phyloP scores from a whole-genome alignment of 2,329 filamentous ascomycete genomes.

The Akanthomyces dipterigenus region DNA sequence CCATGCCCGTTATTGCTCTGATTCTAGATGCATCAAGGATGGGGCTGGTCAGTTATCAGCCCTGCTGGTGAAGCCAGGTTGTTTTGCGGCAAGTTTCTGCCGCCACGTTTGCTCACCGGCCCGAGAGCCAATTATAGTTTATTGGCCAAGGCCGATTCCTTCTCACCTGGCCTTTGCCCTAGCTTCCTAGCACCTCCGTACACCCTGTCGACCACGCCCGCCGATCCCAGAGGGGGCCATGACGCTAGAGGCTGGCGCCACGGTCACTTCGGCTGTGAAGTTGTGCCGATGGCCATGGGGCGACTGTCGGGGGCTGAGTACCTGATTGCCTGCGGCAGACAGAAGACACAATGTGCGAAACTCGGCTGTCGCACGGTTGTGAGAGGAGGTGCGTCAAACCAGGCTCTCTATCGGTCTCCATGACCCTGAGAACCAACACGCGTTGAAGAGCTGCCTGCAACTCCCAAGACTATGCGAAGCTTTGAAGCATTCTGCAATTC shows the following conservation, averaged over 20 bases:
- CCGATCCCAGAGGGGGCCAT: not conserved
- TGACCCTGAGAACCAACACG: not conserved
- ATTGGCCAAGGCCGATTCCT: not conserved
- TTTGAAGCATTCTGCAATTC: too few species aligned
- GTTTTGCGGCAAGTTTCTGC: not conserved
- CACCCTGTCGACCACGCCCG: not conserved
- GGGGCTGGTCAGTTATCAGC: not conserved
- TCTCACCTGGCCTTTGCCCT: not conserved
- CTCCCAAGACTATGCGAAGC: too few species aligned
- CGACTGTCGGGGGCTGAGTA: not conserved
- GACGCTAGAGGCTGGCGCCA: not conserved
- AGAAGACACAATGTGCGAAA: too few species aligned
- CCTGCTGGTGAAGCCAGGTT: not conserved
- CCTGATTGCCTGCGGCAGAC: too few species aligned
- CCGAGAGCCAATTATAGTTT: not conserved
- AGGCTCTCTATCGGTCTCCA: too few species aligned
- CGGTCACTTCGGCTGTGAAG: not conserved
- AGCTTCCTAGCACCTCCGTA: slow-evolving; percentile 1
- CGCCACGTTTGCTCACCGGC: not conserved
- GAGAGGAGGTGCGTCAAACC: not conserved
- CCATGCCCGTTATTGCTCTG: not conserved
- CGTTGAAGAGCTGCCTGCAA: too few species aligned
- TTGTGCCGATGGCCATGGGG: not conserved
- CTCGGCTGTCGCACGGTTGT: too few species aligned
- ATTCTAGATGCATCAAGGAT: not conserved